These are phyloP conservation scores for Westerdykella ornata DNA, from an alignment of 2,329 filamentous ascomycete species.

Conservation along the genomic window DNA sequence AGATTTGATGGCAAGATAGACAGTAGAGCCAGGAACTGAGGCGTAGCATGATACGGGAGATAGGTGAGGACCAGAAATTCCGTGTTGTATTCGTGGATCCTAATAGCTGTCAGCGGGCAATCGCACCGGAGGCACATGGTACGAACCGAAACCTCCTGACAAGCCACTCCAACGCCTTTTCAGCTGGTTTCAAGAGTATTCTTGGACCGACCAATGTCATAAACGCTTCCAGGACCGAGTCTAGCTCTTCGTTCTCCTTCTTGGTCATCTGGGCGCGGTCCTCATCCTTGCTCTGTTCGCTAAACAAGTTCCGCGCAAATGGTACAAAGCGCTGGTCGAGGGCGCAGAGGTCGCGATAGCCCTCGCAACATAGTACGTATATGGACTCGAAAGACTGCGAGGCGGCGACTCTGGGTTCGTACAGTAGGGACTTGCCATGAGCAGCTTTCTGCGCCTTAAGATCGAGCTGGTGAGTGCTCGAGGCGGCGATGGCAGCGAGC, in stretches of 20 bases:
- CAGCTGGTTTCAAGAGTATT: slow-evolving; percentile 74
- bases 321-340: slow-evolving; percentile 71
- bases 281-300: slow-evolving; percentile 82
- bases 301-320: slow-evolving; percentile 78
- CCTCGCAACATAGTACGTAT: slow-evolving; percentile 78
- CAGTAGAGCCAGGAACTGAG: slow-evolving; percentile 76
- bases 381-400: slow-evolving; percentile 86
- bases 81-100: slow-evolving; percentile 88
- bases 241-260: slow-evolving; percentile 73
- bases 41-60: slow-evolving; percentile 82
- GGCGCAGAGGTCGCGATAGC: slow-evolving; percentile 84
- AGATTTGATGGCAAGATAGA: slow-evolving; percentile 76
- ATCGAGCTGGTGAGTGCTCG: slow-evolving; percentile 84
- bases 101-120: slow-evolving; percentile 33
- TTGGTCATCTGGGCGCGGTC: slow-evolving; percentile 80
- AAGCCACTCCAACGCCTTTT: slow-evolving; percentile 93
- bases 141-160: slow-evolving; percentile 77
- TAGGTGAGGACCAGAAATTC: slow-evolving; percentile 73
- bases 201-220: slow-evolving; percentile 70
- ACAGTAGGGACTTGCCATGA: slow-evolving; percentile 92
- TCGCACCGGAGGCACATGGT: slow-evolving; percentile 4
- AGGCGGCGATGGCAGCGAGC: slow-evolving; percentile 83
- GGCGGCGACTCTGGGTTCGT: slow-evolving; percentile 76
- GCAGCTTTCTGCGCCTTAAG: slow-evolving; percentile 86
- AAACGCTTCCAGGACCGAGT: slow-evolving; percentile 73